Base-by-base conservation (phyloP, 257 asterid genomes). In the Solanum bukasovii region DNA sequence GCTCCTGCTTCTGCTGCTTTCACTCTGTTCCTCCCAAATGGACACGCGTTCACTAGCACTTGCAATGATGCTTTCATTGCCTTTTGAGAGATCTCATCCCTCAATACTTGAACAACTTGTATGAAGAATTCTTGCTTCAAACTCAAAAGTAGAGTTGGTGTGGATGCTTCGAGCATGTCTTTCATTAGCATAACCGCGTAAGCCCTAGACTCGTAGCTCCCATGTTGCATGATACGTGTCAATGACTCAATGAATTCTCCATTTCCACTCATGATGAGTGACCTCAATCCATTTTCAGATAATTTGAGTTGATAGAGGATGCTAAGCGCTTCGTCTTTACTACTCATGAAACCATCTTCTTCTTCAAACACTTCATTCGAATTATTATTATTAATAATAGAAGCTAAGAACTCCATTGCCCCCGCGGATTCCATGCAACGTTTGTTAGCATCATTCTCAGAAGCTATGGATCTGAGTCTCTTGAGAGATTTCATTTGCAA, bases 1-100 rank as follows among this genome's bases (percentile, higher is more conserved):
- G 87, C 85, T 2, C 98, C 97, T 0, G 94, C 91, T 61, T 96
- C 96, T 13, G 89, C 98, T 23, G 95, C 96, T 38, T 92, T 94
- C 72, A 93, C 81, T 79, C 93, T 73, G 84, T 95, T 96, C 67
- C 98, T 86, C 35, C 98, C 95, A 79, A 87, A 88, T 7, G 93
- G 93, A 87, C 98, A 93, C 1, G 87, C 67, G 0, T 56, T 44
- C 84, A 91, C 90, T 2, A 96, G 92, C 0, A 92, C 14, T 46
- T 93, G 90, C 82, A 96, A 82, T 2, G 98, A 68, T 16, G 95
- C 88, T 63, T 91, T 95, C 4, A 91, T 31, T 0, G 93, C 94
- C 77, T 91, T 94, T 6, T 42, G 79, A 3, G 98, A 94, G 74
- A 93, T 87, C 33, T 92, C 89, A 23, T 94, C 95, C 2, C 40